Evolutionary conservation across 352 stramenopile genomes (phyloP).

Genomic region (Plasmopara muralis): DNA sequence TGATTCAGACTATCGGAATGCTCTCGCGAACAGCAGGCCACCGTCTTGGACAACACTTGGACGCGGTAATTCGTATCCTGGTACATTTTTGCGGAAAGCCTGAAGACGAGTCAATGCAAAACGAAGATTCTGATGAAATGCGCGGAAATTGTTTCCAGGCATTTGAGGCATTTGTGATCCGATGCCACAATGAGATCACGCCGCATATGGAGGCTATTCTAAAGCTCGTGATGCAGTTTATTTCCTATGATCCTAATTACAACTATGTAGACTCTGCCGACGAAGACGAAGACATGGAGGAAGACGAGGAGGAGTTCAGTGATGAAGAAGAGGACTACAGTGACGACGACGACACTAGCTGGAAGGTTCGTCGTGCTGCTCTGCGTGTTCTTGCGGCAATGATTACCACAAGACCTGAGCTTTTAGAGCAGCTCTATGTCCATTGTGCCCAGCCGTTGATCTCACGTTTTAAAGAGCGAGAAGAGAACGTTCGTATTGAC

Average conservation of each 20-base stretch:
- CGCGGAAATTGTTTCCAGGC: constrained; percentile 97
- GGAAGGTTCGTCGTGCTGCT: constrained; percentile 94
- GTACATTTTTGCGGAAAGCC: constrained; percentile 91
- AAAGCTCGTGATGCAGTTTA: constrained; percentile 87
- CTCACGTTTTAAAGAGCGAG: constrained; percentile 92
- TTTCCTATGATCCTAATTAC: constrained; percentile 99
- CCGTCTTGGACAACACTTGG: constrained; percentile 92
- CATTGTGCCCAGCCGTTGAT: constrained; percentile 82
- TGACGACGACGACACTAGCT: constrained; percentile 93
- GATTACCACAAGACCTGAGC: constrained; percentile 83
- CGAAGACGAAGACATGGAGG: constrained; percentile 80
- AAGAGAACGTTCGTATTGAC: constrained; percentile 98
- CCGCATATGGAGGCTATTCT: constrained; percentile 92
- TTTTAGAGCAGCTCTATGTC: constrained; percentile 80
- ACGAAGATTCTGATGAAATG: constrained; percentile 92
- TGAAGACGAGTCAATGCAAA: constrained; percentile 90
- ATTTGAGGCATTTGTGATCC: constrained; percentile 95
- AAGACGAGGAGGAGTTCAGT: constrained; percentile 78
- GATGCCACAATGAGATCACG: constrained; percentile 94
- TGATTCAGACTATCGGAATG: constrained; percentile 97
- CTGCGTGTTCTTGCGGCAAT: constrained; percentile 90
- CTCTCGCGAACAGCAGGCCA: constrained; percentile 94
- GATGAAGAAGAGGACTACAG: constrained; percentile 87
- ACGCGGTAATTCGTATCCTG: constrained; percentile 95
- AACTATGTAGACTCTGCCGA: constrained; percentile 94